A percentile compares a stretch with the other conserved stretches of the same genome.
Conservation (phyloP, 345 rosid species). For the Eucalyptus lansdowneana region DNA sequence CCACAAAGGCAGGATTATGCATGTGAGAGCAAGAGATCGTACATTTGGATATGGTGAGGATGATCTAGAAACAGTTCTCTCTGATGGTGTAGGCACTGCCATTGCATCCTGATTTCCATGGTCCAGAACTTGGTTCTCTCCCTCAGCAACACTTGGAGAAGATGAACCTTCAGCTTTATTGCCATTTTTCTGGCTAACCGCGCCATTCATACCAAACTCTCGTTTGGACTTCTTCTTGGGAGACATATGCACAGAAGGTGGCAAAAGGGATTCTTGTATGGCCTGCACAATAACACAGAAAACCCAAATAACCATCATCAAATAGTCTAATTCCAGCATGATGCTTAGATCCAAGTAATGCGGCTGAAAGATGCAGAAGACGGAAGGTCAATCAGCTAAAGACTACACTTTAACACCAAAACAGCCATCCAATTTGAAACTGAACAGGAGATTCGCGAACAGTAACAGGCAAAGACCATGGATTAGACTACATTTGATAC, state of each 20-base stretch:
- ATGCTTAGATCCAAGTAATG: background rate
- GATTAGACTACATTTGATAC: background rate
- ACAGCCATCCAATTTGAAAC: background rate
- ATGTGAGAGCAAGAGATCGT: background rate
- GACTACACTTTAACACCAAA: background rate
- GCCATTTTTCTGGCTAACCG: slow-evolving; percentile 10
- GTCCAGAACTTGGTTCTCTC: slow-evolving; percentile 6
- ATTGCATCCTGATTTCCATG: slow-evolving; percentile 1
- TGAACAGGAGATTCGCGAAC: background rate
- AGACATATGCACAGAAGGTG: slow-evolving; percentile 57
- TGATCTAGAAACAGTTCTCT: slow-evolving; percentile 11
- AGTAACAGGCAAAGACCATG: background rate
- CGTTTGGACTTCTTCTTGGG: slow-evolving; percentile 22
- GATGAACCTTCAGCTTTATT: slow-evolving; percentile 2
- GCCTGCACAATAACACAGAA: slow-evolving; percentile 23
- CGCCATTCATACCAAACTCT: slow-evolving; percentile 25
- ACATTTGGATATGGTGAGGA: slow-evolving; percentile 30
- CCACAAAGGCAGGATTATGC: background rate
- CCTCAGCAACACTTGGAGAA: background rate
- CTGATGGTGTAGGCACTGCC: background rate
- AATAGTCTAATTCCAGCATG: background rate
- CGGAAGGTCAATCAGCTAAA: background rate
- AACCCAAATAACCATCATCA: background rate
- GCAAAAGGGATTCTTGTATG: slow-evolving; percentile 69
- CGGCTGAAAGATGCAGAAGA: background rate